phyloP scores from a whole-genome alignment of 2,329 filamentous ascomycete species.

The Cladophialophora psammophila region DNA sequence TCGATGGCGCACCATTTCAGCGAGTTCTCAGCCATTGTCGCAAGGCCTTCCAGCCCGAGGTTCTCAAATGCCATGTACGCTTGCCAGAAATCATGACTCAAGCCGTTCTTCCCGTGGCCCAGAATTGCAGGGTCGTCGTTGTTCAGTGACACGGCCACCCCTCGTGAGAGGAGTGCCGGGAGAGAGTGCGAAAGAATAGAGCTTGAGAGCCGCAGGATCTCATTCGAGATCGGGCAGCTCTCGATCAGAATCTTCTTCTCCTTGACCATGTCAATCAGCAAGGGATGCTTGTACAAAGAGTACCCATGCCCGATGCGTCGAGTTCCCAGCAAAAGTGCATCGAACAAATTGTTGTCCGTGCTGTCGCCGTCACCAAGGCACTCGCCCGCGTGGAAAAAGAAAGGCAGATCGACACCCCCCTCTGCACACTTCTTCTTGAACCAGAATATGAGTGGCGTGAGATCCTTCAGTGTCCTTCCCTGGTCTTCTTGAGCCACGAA shows the following conservation, averaged over 20 bases:
- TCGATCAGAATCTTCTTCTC: slow-evolving; percentile 88
- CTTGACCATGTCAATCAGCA: slow-evolving; percentile 86
- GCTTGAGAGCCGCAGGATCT: slow-evolving; percentile 79
- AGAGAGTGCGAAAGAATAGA: slow-evolving; percentile 80
- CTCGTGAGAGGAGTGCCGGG: slow-evolving; percentile 82
- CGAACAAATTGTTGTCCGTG: slow-evolving; percentile 85
- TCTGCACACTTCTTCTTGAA: slow-evolving; percentile 85
- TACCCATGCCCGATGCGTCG: slow-evolving; percentile 89
- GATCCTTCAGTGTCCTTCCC: slow-evolving; percentile 75
- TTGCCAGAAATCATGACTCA: slow-evolving; percentile 96
- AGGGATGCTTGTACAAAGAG: slow-evolving; percentile 87
- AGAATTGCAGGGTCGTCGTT: slow-evolving; percentile 92
- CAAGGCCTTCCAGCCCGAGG: slow-evolving; percentile 84
- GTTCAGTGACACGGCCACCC: slow-evolving; percentile 81
- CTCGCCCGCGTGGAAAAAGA: slow-evolving; percentile 96
- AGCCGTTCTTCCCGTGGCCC: slow-evolving; percentile 79
- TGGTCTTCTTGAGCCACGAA: slow-evolving; percentile 86
- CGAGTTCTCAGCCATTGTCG: slow-evolving; percentile 88
- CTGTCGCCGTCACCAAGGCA: slow-evolving; percentile 78
- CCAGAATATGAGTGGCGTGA: slow-evolving; percentile 89
- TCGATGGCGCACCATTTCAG: slow-evolving; percentile 89
- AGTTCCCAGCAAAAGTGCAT: slow-evolving; percentile 85
- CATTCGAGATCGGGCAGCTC: slow-evolving; percentile 89
- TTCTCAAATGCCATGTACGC: slow-evolving; percentile 91
- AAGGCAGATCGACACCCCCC: slow-evolving; percentile 81